These are phyloP conservation scores for Gypsophila paniculata DNA, from an alignment of 179 eudicot species.

Conservation along the genomic window DNA sequence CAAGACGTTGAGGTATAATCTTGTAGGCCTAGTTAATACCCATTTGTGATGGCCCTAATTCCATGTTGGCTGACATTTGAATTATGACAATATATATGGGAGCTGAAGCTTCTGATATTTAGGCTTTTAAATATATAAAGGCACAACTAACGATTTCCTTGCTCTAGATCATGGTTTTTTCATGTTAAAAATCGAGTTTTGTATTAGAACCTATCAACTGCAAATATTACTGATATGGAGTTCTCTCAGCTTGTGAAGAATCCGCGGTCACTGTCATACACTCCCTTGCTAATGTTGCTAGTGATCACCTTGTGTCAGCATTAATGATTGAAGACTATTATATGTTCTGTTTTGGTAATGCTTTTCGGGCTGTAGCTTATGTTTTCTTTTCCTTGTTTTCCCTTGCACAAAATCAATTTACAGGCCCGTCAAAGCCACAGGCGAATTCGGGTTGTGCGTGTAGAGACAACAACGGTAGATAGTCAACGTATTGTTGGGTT, in stretches of 20 bases:
- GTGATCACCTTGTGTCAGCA: neutral
- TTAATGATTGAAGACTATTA: neutral
- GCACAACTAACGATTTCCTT: neutral
- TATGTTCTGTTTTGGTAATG: neutral
- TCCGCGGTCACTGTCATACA: neutral
- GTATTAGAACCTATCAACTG: neutral
- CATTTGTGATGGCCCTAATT: neutral
- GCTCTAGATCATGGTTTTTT: neutral
- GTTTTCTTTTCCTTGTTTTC: neutral
- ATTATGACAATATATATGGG: neutral
- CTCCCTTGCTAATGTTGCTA: neutral
- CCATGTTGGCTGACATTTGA: neutral
- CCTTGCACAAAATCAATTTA: slow-evolving; percentile 11
- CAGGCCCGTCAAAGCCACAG: slow-evolving; percentile 83
- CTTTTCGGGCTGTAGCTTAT: neutral
- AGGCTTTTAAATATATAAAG: neutral
- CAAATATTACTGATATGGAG: neutral
- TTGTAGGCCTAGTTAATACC: neutral
- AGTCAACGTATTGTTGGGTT: slow-evolving; percentile 87
- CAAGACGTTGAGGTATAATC: neutral
- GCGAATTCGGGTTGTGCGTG: slow-evolving; percentile 79
- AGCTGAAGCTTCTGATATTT: neutral
- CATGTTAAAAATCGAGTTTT: neutral
- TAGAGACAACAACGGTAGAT: slow-evolving; percentile 85
- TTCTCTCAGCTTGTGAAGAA: neutral